These are phyloP conservation scores for Tagetes erecta DNA, from an alignment of 129 eudicot species.

Conservation along the genomic window DNA sequence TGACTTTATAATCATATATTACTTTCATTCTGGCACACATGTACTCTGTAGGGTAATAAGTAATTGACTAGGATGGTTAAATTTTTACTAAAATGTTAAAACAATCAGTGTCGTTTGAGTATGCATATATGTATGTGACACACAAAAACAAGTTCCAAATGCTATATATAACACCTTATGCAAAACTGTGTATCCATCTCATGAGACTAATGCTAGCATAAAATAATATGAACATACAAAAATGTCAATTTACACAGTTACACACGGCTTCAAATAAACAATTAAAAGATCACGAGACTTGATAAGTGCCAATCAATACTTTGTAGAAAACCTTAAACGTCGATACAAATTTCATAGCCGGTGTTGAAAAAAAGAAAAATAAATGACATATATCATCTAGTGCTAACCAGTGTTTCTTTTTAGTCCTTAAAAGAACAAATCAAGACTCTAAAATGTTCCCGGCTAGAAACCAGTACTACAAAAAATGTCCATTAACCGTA, in stretches of 20 bases:
- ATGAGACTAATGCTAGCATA: not conserved
- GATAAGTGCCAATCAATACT: slow-evolving; percentile 4
- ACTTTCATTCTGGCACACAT: too few relatives aligned
- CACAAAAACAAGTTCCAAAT: too few relatives aligned
- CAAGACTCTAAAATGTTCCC: slow-evolving; percentile 1
- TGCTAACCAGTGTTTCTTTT: slow-evolving; percentile 6
- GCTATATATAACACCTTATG: too few relatives aligned
- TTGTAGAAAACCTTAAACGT: not conserved
- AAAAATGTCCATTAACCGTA: not conserved
- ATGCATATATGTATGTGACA: too few relatives aligned
- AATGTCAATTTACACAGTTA: too few relatives aligned
- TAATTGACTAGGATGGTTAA: too few relatives aligned
- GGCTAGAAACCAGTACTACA: not conserved
- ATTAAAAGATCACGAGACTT: not conserved
- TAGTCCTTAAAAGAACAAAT: not conserved
- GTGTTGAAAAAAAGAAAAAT: not conserved
- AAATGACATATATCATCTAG: not conserved
- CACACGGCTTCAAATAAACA: not conserved
- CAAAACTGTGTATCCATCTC: not conserved
- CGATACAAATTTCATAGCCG: not conserved
- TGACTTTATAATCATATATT: too few relatives aligned
- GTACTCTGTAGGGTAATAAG: too few relatives aligned
- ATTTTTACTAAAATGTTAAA: too few relatives aligned
- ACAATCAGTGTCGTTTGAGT: too few relatives aligned
- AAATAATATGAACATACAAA: not conserved